Evolutionary conservation across 441 rosid genomes (phyloP).

Genomic region (Adansonia gregorii): DNA sequence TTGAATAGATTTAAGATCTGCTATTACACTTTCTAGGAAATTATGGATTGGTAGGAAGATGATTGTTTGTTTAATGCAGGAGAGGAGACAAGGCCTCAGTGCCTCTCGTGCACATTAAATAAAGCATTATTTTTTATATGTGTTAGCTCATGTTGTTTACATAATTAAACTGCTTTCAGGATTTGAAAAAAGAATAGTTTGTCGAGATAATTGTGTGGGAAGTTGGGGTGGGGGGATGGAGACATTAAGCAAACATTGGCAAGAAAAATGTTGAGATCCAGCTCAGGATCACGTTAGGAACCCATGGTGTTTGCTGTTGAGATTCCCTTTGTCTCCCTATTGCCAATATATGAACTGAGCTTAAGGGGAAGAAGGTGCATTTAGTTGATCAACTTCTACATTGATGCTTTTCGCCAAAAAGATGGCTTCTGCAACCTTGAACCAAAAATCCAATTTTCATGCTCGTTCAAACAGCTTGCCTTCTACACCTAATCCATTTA

Average conservation of each 20-base stretch:
- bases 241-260: constrained; percentile 8
- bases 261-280: neutral
- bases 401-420: neutral
- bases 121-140: neutral
- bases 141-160: neutral
- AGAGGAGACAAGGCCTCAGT: constrained; percentile 3
- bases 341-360: neutral
- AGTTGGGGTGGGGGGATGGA: neutral
- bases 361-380: neutral
- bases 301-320: neutral
- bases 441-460: constrained; percentile 25
- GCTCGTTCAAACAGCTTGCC: constrained; percentile 24
- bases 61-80: neutral
- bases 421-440: constrained; percentile 30
- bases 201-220: neutral
- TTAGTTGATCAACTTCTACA: neutral
- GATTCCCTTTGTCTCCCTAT: constrained; percentile 32
- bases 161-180: neutral
- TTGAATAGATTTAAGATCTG: neutral
- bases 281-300: constrained; percentile 18
- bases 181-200: neutral
- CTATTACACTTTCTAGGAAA: neutral
- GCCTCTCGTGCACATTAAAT: constrained; percentile 16
- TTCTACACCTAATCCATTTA: no score
- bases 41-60: neutral